Conservation (phyloP, 139 green algal genomes). For the Chlamydomonas eustigma region DNA sequence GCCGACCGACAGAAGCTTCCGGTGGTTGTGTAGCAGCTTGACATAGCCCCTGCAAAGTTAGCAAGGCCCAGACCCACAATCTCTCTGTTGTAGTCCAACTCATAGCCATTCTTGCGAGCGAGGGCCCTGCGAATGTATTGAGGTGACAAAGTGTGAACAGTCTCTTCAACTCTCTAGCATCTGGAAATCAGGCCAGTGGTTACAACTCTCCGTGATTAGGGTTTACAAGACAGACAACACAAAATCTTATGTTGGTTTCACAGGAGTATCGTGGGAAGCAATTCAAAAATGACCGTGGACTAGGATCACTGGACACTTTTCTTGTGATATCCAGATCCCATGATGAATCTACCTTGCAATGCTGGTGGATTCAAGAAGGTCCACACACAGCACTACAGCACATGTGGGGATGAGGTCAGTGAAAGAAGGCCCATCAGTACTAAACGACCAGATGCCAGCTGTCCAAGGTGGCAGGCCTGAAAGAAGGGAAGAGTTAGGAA, state of each 20-base stretch:
- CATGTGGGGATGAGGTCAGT: slow-evolving; percentile 8
- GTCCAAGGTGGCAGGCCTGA: slow-evolving; percentile 3
- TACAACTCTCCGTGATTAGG: too few species aligned
- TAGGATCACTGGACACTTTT: too few species aligned
- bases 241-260: too few species aligned
- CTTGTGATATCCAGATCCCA: too few species aligned
- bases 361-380: slow-evolving; percentile 73
- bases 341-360: slow-evolving; percentile 2
- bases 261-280: too few species aligned
- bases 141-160: not conserved
- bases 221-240: too few species aligned
- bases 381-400: slow-evolving; percentile 50
- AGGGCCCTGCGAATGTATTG: slow-evolving; percentile 44
- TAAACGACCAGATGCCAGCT: not conserved
- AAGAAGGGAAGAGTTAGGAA: not conserved
- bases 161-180: too few species aligned
- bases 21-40: slow-evolving; percentile 81
- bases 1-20: slow-evolving; percentile 83
- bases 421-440: not conserved
- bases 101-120: slow-evolving; percentile 77
- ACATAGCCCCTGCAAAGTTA: slow-evolving; percentile 79
- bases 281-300: too few species aligned
- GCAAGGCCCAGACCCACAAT: slow-evolving; percentile 79
- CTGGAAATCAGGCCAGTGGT: not conserved
- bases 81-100: slow-evolving; percentile 77